Evolutionary conservation across 148 eudicot genomes (phyloP), one percentile per base, ranked within the genome.

Genomic region (Spergularia bocconei): DNA sequence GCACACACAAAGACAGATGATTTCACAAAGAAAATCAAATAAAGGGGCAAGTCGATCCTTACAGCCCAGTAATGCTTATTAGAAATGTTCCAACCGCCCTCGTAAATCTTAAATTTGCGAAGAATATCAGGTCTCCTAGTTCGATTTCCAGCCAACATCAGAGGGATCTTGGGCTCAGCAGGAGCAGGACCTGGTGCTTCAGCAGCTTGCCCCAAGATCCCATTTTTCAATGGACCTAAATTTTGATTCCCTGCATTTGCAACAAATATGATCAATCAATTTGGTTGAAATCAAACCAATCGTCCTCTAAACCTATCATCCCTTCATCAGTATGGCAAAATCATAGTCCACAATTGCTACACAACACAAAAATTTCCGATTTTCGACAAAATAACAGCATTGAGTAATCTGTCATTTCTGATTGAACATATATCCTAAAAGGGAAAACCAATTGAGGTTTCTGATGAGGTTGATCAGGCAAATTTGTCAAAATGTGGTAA

Each of bases 1-100:
- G 44, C 38, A 44, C 39, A 54, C 60, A 41, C 17, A 54, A 33
- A 15, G 29, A 21, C 58, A 70, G 39, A 47, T 51, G 64, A 63
- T 56, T 48, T 55, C 63, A 64, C 56, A 52, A 19, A 56, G 1
- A 57, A 48, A 51, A 79, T 14, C 10, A 4, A 21, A 47, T 60
- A 67, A 50, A 56, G 25, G 20, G 69, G 50, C 17, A 41, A 66
- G 50, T 54, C 36, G 36, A 29, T 29, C 69, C 97, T 90, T 90
- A 95, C 98, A 81, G 97, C 97, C 97, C 96, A 95, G 82, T 95
- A 95, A 75, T 92, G 93, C 70, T 87, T 87, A 78, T 88, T 88
- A 55, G 92, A 83, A 69, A 95, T 87, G 69, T 95, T 88, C 98
- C 98, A 95, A 75, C 98, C 98, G 83, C 90, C 96, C 70, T 80